Conservation (phyloP, 441 rosid genomes). For the Erodium trifolium region DNA sequence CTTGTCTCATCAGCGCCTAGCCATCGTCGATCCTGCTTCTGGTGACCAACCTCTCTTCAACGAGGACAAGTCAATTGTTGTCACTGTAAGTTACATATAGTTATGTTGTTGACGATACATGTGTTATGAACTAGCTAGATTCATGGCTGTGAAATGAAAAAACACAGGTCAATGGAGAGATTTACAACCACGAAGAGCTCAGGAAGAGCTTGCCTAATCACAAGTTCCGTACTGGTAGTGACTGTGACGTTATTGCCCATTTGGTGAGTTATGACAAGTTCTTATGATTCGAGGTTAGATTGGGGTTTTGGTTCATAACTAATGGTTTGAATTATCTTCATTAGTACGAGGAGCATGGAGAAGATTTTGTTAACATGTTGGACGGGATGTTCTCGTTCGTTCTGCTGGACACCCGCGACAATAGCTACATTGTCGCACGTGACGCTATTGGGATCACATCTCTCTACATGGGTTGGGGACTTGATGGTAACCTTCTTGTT, state of each 20-base stretch:
- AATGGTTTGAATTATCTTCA: conserved; percentile 15
- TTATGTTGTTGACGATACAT: not conserved
- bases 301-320: not conserved
- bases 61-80: conserved; percentile 75
- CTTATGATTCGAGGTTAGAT: not conserved
- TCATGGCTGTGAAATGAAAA: conserved; percentile 1
- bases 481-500: conserved; percentile 49
- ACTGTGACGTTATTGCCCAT: conserved; percentile 96
- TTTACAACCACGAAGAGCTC: conserved; percentile 73
- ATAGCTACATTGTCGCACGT: conserved; percentile 87
- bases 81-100: conserved; percentile 49
- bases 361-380: conserved; percentile 78
- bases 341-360: conserved; percentile 94
- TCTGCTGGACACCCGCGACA: conserved; percentile 78
- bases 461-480: conserved; percentile 97
- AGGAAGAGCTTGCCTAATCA: conserved; percentile 59
- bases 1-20: conserved; percentile 91
- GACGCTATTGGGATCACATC: conserved; percentile 91
- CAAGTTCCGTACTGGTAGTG: conserved; percentile 83
- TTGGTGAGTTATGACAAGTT: conserved; percentile 46
- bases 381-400: conserved; percentile 99
- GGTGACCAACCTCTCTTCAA: conserved; percentile 97
- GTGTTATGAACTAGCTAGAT: not conserved
- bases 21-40: conserved; percentile 87
- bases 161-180: conserved; percentile 86